A percentile compares a stretch with the other conserved stretches of the same genome.
Evolutionary conservation across 2,329 filamentous ascomycete species (phyloP).

Genomic region (Fusarium sp.): DNA sequence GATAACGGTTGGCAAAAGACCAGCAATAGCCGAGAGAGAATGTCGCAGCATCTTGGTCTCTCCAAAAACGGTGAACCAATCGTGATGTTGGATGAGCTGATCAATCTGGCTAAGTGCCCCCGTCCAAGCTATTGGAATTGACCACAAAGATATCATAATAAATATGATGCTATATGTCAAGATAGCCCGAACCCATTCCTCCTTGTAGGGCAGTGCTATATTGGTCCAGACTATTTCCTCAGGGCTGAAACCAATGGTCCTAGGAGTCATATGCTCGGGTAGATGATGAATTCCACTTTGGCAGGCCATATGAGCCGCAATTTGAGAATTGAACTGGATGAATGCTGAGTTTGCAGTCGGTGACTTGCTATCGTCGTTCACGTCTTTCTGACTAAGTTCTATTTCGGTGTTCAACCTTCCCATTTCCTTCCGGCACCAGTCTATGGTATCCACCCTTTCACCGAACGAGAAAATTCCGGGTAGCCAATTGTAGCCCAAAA

Average conservation of each 20-base stretch:
- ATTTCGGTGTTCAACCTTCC: slow-evolving; percentile 92
- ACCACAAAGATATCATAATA: slow-evolving; percentile 88
- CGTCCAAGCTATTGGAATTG: slow-evolving; percentile 88
- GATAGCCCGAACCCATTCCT: slow-evolving; percentile 78
- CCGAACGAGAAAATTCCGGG: slow-evolving; percentile 81
- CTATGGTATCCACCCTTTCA: slow-evolving; percentile 94
- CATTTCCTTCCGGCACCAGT: slow-evolving; percentile 89
- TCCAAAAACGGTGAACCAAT: slow-evolving; percentile 72
- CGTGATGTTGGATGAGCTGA: slow-evolving; percentile 71
- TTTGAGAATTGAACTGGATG: slow-evolving; percentile 97
- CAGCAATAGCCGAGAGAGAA: slow-evolving; percentile 74
- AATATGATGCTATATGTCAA: slow-evolving; percentile 74
- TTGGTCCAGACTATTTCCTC: slow-evolving; percentile 97
- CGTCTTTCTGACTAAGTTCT: too few relatives aligned
- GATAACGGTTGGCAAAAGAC: slow-evolving; percentile 84
- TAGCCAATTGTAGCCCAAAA: slow-evolving; percentile 74
- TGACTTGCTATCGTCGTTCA: too few relatives aligned
- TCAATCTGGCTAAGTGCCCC: slow-evolving; percentile 83
- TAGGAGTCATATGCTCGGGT: slow-evolving; percentile 91
- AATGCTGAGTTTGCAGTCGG: slow-evolving; percentile 97
- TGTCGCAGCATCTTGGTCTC: slow-evolving; percentile 69
- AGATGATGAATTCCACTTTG: slow-evolving; percentile 91
- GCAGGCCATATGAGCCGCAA: slow-evolving; percentile 97
- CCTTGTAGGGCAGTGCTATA: slow-evolving; percentile 96
- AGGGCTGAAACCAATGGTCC: slow-evolving; percentile 90